These are phyloP conservation scores for Coccomyxa subellipsoidea DNA, from an alignment of 163 green algal species.

Conservation along the genomic window DNA sequence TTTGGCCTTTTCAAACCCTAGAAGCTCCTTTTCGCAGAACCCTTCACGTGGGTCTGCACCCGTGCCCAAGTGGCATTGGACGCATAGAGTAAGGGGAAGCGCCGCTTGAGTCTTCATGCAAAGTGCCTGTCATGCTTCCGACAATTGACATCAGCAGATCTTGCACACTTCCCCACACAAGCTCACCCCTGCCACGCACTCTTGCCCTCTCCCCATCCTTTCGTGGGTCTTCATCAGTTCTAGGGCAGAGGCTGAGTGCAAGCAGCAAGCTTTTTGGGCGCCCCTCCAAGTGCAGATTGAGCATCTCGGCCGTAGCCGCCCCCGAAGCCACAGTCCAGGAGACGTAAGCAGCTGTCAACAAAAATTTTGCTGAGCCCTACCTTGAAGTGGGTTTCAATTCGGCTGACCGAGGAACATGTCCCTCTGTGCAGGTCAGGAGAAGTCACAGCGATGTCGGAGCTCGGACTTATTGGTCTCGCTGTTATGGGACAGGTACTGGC, in stretches of 20 bases:
- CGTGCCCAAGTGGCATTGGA: neutral
- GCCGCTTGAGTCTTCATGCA: neutral
- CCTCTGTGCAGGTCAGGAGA: neutral
- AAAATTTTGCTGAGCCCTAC: neutral
- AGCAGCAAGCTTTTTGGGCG: neutral
- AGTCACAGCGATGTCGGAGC: constrained; percentile 43
- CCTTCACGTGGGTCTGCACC: neutral
- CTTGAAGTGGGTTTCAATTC: neutral
- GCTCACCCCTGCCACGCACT: neutral
- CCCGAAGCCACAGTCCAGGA: neutral
- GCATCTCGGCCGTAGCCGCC: neutral
- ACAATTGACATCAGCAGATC: neutral
- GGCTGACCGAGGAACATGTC: neutral
- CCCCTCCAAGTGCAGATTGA: neutral
- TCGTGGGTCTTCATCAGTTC: neutral
- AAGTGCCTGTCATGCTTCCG: neutral
- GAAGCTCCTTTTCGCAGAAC: neutral
- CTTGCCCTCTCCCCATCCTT: neutral
- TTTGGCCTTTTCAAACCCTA: neutral
- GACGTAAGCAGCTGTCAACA: neutral
- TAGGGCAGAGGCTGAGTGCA: neutral
- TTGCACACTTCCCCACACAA: neutral
- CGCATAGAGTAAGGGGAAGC: neutral
- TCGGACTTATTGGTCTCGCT: constrained; percentile 93
- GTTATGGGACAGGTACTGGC: constrained; percentile 95